Evolutionary conservation across 2,329 filamentous ascomycete species (phyloP).

Genomic region (Nigrospora oryzae): DNA sequence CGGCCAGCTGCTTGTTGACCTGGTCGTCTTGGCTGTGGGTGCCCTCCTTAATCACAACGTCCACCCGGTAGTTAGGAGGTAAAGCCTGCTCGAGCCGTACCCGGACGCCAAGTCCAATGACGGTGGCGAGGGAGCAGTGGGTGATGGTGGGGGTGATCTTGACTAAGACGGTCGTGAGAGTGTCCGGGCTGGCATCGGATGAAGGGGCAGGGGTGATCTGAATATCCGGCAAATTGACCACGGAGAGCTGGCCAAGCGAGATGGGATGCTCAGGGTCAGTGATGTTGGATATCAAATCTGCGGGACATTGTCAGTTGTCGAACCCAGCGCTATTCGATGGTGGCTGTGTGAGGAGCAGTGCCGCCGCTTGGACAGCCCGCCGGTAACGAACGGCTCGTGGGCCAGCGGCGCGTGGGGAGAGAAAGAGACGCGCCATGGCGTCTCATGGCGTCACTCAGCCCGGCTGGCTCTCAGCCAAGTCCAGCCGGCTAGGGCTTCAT

Average conservation of each 20-base stretch:
- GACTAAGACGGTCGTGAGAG: slow-evolving; percentile 67
- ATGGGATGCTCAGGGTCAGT: slow-evolving; percentile 95
- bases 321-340: no score
- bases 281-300: slow-evolving; percentile 89
- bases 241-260: slow-evolving; percentile 84
- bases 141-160: slow-evolving; percentile 94
- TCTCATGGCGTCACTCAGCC: background rate
- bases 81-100: slow-evolving; percentile 86
- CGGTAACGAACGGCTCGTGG: no score
- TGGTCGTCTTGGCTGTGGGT: slow-evolving; percentile 93
- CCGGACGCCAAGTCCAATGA: slow-evolving; percentile 88
- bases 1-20: slow-evolving; percentile 91
- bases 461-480: no score
- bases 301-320: no score
- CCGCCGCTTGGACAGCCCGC: no score
- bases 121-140: slow-evolving; percentile 91
- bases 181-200: slow-evolving; percentile 40
- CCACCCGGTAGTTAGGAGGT: slow-evolving; percentile 83
- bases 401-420: no score
- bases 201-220: slow-evolving; percentile 63
- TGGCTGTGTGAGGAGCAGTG: no score
- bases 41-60: slow-evolving; percentile 90
- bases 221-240: slow-evolving; percentile 95
- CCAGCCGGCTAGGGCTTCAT: no score
- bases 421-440: background rate